These are phyloP conservation scores for Cytospora leucostoma DNA, from an alignment of 2,329 filamentous ascomycete species.

Conservation along the genomic window DNA sequence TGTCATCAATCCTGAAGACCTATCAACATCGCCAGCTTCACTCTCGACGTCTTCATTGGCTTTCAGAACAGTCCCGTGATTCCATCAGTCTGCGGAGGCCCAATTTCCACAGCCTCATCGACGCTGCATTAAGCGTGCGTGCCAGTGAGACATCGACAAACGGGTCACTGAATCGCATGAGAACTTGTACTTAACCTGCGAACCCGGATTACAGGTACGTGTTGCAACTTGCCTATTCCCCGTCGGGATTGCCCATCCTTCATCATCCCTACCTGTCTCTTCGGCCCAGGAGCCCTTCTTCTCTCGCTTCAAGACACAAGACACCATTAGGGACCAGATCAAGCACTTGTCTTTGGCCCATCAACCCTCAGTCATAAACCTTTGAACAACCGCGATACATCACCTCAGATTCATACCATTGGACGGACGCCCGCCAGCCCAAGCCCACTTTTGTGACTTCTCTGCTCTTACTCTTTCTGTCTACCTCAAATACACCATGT, in stretches of 20 bases:
- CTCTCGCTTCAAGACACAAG: slow-evolving; percentile 10
- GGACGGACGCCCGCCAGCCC: slow-evolving; percentile 20
- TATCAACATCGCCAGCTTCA: slow-evolving; percentile 53
- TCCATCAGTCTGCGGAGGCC: slow-evolving; percentile 44
- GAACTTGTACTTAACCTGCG: neutral
- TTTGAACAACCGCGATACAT: neutral
- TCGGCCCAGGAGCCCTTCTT: slow-evolving; percentile 5
- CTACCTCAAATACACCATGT: neutral
- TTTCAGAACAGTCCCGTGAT: slow-evolving; percentile 54
- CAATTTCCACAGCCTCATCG: slow-evolving; percentile 37
- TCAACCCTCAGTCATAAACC: neutral
- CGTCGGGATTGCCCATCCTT: slow-evolving; percentile 8
- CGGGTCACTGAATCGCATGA: slow-evolving; percentile 8
- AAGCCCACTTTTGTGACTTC: slow-evolving; percentile 20
- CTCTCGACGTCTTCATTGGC: slow-evolving; percentile 51
- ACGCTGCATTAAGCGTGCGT: slow-evolving; percentile 37
- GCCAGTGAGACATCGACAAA: slow-evolving; percentile 13
- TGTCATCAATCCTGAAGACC: slow-evolving; percentile 43
- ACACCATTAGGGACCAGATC: slow-evolving; percentile 6
- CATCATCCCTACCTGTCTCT: slow-evolving; percentile 12
- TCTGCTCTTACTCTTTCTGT: neutral
- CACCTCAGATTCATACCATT: slow-evolving; percentile 4
- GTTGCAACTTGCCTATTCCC: slow-evolving; percentile 9
- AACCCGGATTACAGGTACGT: neutral
- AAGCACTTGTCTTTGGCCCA: slow-evolving; percentile 3